Evolutionary conservation across 2,329 filamentous ascomycete species (phyloP), one percentile per base, ranked within the genome.

Genomic region (Aspergillus arachidicola): DNA sequence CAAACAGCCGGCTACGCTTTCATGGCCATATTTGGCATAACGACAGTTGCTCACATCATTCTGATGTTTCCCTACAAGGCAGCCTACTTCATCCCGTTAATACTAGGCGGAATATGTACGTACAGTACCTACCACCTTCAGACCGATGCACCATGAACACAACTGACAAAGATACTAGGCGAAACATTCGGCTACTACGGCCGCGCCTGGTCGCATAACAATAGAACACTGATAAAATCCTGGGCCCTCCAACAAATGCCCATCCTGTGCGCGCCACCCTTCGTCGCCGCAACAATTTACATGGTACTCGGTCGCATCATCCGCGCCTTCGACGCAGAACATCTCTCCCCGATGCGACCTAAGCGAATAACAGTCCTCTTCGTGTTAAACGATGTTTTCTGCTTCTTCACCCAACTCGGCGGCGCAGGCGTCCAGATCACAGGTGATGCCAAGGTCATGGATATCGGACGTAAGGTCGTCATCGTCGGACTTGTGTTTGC

Each of bases 261-360:
- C 28, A 74, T 80, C 50, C 73, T 82, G 4, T 69, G 81, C 12
- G 76, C 78, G 0, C 79, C 81, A 0, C 74, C 78, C 0, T 70
- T 83, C 5, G 76, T 80, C 53, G 77, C 81, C 10, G 73, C 72
- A 19, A 73, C 68, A 4, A 58, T 74, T 6, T 75, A 81, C 68
- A 81, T 80, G 77, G 62, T 75, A 19, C 76, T 82, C 1, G 78
- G 76, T 0, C 77, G 80, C 0, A 70, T 82, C 11, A 78, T 82
- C 23, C 62, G 66, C 4, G 61, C 76, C 14, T 70, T 76, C 5
- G 58, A 75, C 43, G 79, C 76, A 2, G 76, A 82, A 51, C 51
- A 72, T 6, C 69, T 74, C 32, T 74, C 78, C 6, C 59, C 74
- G 7, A 78, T 82, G 46, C 71, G 70, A 0, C 61, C 68, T 0